Base-by-base conservation (phyloP, 257 asterid species). In the Haberlea rhodopensis region DNA sequence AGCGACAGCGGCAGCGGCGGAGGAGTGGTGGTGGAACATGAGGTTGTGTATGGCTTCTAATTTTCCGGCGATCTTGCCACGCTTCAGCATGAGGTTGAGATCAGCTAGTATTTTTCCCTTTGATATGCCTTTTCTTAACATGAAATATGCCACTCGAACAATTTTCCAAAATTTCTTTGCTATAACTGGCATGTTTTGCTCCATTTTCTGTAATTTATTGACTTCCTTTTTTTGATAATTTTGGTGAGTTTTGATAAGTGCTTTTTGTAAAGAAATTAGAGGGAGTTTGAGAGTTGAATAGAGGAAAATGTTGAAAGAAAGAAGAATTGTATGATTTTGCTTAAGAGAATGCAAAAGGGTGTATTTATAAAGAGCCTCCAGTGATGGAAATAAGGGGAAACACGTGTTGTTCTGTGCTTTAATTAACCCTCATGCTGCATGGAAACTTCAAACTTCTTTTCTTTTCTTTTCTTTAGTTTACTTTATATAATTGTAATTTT, bases 61-160 rank as follows among this genome's bases (percentile, higher is more conserved):
- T 60, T 91, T 88, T 0, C 98, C 89, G 62, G 95, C 95, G 22
- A 88, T 69, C 61, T 91, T 91, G 74, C 95, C 86, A 21, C 95
- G 88, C 60, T 88, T 88, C 81, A 88, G 66, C 75, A 91, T 59
- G 72, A 82, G 32, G 80, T 62, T 80, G 69, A 91, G 82, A 58
- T 91, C 95, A 20, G 79, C 29, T 49, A 91, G 48, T 2, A 88
- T 13, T 34, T 88, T 91, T 1, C 79, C 80, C 63, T 88, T 88
- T 9, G 92, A 83, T 6, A 91, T 73, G 6, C 95, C 90, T 82
- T 88, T 87, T 7, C 85, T 54, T 31, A 91, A 21, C 98, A 88
- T 86, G 85, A 77, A 83, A 29, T 77, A 84, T 7, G 77, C 68
- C 1, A 82, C 88, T 5, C 86, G 76, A 5, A 86, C 75, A 21